These are phyloP conservation scores for Citrullus colocynthis DNA, from an alignment of 306 rosid genomes.

Conservation along the genomic window DNA sequence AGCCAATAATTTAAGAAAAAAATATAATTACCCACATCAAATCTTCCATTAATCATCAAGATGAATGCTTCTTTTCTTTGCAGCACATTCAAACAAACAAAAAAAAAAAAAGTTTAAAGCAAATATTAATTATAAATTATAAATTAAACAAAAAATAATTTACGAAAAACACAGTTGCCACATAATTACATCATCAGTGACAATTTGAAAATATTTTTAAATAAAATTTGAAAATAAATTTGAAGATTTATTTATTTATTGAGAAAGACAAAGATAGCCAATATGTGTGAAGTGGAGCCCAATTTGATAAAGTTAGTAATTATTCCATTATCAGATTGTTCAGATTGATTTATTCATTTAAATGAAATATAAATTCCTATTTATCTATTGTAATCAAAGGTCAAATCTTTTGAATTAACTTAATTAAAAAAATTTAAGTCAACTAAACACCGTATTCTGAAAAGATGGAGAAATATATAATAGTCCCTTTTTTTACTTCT, in stretches of 20 bases:
- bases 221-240: not conserved
- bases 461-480: too few relatives aligned
- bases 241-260: not conserved
- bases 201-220: not conserved
- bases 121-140: too few relatives aligned
- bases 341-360: not conserved
- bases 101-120: too few relatives aligned
- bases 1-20: too few relatives aligned
- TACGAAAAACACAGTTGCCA: too few relatives aligned
- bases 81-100: too few relatives aligned
- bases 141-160: too few relatives aligned
- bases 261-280: not conserved
- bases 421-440: not conserved
- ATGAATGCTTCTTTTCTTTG: too few relatives aligned
- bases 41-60: too few relatives aligned
- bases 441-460: not conserved
- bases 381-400: not conserved
- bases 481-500: too few relatives aligned
- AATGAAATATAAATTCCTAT: not conserved
- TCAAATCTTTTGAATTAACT: not conserved
- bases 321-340: not conserved
- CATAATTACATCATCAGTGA: too few relatives aligned
- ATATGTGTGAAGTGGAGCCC: not conserved
- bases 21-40: too few relatives aligned
- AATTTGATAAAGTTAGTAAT: not conserved